Conservation (phyloP, 495 filamentous ascomycete species). For the Podospora bellae-mahoneyi region DNA sequence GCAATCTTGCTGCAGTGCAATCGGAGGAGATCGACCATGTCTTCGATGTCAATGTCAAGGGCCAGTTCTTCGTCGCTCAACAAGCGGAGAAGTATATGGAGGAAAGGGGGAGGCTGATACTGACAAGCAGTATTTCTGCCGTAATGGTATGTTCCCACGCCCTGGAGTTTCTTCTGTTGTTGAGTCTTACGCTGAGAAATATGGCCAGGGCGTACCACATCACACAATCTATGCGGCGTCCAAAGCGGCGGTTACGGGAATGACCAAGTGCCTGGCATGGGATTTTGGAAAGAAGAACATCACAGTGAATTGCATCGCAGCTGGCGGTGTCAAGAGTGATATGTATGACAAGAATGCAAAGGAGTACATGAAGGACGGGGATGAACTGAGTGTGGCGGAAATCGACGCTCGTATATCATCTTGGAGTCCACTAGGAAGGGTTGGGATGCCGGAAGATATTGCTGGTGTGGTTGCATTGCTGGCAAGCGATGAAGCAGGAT, state of each 20-base stretch:
- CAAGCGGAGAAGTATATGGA: slow-evolving; percentile 6
- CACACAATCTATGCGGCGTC: slow-evolving; percentile 15
- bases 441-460: slow-evolving; percentile 13
- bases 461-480: slow-evolving; percentile 11
- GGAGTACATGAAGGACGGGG: slow-evolving; percentile 14
- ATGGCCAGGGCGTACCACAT: slow-evolving; percentile 1
- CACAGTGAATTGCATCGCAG: slow-evolving; percentile 12
- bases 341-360: slow-evolving; percentile 9
- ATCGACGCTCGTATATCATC: neutral
- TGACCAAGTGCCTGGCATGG: slow-evolving; percentile 11
- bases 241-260: slow-evolving; percentile 10
- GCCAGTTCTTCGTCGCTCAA: slow-evolving; percentile 15
- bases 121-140: neutral
- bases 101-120: slow-evolving; percentile 1
- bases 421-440: slow-evolving; percentile 6
- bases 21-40: slow-evolving; percentile 6
- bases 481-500: slow-evolving; percentile 8
- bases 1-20: neutral
- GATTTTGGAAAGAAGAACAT: slow-evolving; percentile 7
- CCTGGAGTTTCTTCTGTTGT: neutral
- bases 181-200: neutral
- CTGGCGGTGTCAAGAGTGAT: slow-evolving; percentile 11
- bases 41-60: slow-evolving; percentile 14
- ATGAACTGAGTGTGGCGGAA: slow-evolving; percentile 1
- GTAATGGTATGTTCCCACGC: neutral